These are phyloP conservation scores for Cordia subcordata DNA, from an alignment of 257 asterid species.

Conservation along the genomic window DNA sequence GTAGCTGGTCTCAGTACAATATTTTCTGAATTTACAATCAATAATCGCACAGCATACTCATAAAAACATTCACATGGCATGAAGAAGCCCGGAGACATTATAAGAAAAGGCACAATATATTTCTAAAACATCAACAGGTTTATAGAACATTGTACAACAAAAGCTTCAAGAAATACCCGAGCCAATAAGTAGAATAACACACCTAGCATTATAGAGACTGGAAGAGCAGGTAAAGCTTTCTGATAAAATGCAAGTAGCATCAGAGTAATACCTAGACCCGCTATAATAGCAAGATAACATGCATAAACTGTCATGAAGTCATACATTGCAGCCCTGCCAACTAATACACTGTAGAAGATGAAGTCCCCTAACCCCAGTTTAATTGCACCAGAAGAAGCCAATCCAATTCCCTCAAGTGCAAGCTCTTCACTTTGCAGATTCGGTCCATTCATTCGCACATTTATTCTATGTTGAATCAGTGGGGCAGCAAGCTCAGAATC, in stretches of 20 bases:
- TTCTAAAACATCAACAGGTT: constrained; percentile 84
- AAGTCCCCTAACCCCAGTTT: constrained; percentile 96
- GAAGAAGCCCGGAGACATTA: no score
- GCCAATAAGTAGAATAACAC: constrained; percentile 81
- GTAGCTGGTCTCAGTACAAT: no score
- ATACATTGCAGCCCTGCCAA: constrained; percentile 95
- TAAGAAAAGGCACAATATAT: not conserved
- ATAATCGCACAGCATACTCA: no score
- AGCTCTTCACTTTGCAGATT: constrained; percentile 43
- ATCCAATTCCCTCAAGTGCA: constrained; percentile 77
- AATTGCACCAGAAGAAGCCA: constrained; percentile 91
- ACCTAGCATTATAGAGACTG: constrained; percentile 77
- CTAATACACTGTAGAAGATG: constrained; percentile 90
- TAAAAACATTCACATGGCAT: no score
- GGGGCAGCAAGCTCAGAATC: constrained; percentile 74
- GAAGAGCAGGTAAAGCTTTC: constrained; percentile 97
- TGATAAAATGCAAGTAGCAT: constrained; percentile 79
- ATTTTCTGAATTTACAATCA: no score
- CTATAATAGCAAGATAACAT: constrained; percentile 88
- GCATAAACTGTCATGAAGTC: constrained; percentile 96
- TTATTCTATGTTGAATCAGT: constrained; percentile 53
- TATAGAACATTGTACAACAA: constrained; percentile 78
- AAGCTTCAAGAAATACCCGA: constrained; percentile 72
- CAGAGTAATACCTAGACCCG: constrained; percentile 88
- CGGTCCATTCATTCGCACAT: constrained; percentile 39